Evolutionary conservation across 345 rosid genomes (phyloP).

Genomic region (Linum lewisii): DNA sequence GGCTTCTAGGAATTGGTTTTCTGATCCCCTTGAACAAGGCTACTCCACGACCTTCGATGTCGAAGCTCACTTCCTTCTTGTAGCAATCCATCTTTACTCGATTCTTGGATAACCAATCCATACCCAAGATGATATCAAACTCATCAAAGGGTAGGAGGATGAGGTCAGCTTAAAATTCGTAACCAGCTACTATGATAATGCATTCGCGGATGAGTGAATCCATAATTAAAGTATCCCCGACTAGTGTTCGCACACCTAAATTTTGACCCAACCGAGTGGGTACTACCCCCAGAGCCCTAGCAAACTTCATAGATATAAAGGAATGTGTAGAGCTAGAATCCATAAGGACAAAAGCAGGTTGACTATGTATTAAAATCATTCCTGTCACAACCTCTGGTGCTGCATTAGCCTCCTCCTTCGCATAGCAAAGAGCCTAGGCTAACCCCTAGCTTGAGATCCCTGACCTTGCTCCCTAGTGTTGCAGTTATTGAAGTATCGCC

Average conservation of each 20-base stretch:
- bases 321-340: not conserved
- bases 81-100: not conserved
- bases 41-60: too few species aligned
- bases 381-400: not conserved
- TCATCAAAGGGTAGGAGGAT: not conserved
- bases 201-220: not conserved
- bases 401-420: not conserved
- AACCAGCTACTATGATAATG: not conserved
- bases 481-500: not conserved
- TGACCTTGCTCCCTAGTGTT: not conserved
- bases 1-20: not conserved
- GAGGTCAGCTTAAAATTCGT: not conserved
- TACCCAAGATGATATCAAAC: not conserved
- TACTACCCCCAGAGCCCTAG: not conserved
- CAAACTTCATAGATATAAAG: not conserved
- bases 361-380: too few species aligned
- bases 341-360: too few species aligned
- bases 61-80: not conserved
- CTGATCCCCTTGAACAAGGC: not conserved
- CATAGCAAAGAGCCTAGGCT: not conserved
- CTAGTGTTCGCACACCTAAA: not conserved
- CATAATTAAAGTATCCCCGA: not conserved
- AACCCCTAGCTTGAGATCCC: not conserved
- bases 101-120: not conserved
- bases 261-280: not conserved